Evolutionary conservation across 225 moss, liverwort and hornwort genomes (phyloP), one percentile per base, ranked within the genome.

Genomic region (Pseudoscleropodium purum): DNA sequence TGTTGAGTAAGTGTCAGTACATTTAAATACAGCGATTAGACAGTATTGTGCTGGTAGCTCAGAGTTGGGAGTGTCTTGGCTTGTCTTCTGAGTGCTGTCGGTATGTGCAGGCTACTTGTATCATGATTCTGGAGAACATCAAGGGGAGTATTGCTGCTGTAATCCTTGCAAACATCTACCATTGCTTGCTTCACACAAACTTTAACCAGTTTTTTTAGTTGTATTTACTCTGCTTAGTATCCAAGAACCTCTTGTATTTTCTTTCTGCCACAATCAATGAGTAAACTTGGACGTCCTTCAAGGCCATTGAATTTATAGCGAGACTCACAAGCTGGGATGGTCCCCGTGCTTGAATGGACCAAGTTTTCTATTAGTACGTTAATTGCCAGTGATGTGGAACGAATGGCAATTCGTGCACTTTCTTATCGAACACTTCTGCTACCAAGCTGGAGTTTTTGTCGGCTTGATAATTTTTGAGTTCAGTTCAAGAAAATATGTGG

Each of bases 101-200:
- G 56, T 37, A 57, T 81, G 85, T 88, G 81, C 88, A 88, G 91
- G 84, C 79, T 79, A 31, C 85, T 63, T 88, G 88, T 85, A 88
- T 72, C 64, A 88, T 85, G 81, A 88, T 63, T 80, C 57, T 24
- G 54, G 64, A 79, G 54, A 26, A n/a, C 54, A 51, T 26, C 51
- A 49, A 36, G 45, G n/a, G 16, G 82, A 78, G 51, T 51, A 33
- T 21, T 33, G 83, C 82, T 63, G 60, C 87, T 87, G 90, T 24
- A 76, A 51, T 57, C 59, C 68, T 83, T 83, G 83, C 49, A 68
- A 39, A 68, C 47, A 64, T 74, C 51, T 43, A 62, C 79, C 63
- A 45, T 39, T 33, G 15, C 56, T 63, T 63, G 45, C 72, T 47
- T 79, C 79, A 36, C 25, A 41, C 54, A 83, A 84, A 27, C n/a